Conservation (phyloP, 768 basidiomycete species). For the Leccinum broughii region DNA sequence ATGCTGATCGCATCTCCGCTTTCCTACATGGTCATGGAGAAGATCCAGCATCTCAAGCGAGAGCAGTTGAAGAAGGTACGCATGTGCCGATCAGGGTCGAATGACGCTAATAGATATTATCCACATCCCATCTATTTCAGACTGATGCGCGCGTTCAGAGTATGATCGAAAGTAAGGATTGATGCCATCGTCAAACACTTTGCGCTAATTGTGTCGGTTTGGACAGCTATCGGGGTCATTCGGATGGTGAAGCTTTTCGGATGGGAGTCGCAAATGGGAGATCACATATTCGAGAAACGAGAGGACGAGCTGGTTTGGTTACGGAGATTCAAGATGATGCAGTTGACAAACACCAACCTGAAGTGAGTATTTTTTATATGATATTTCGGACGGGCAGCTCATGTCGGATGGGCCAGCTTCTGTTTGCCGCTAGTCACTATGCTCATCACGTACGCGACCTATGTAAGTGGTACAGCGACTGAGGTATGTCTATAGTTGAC, state of each 20-base stretch:
- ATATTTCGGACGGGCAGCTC: not conserved
- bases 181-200: not conserved
- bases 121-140: not conserved
- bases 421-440: conserved; percentile 2
- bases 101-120: not conserved
- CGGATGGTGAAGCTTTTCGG: conserved; percentile 7
- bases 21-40: not conserved
- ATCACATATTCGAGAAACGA: conserved; percentile 3
- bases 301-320: conserved; percentile 6
- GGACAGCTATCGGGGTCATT: conserved; percentile 2
- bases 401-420: not conserved
- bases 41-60: not conserved
- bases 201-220: not conserved
- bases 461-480: not conserved
- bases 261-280: conserved; percentile 3
- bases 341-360: not conserved
- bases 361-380: not conserved
- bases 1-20: conserved; percentile 1
- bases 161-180: not conserved
- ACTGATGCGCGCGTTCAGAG: conserved; percentile 4
- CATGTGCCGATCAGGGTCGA: not conserved
- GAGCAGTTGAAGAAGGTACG: conserved; percentile 5
- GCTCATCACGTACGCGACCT: conserved; percentile 4
- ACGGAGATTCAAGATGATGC: not conserved
- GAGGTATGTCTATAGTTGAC: not conserved